Conservation (phyloP, 805 yeast species). For the Wickerhamiella galacta region DNA sequence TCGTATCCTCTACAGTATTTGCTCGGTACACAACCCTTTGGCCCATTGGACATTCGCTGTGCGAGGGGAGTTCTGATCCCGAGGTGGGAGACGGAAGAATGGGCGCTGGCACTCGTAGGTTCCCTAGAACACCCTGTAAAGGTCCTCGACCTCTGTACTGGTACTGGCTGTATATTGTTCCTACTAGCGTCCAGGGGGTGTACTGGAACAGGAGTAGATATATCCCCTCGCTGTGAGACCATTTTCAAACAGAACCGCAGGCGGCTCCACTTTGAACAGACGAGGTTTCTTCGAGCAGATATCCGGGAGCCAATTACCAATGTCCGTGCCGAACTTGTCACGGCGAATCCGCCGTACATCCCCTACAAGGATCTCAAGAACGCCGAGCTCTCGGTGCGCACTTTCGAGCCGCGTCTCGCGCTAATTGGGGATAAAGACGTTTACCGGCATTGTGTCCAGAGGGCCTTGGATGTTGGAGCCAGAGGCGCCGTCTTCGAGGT, state of each 20-base stretch:
- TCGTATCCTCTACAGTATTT: conserved; percentile 71
- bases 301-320: conserved; percentile 5
- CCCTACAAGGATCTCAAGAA: conserved; percentile 31
- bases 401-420: conserved; percentile 64
- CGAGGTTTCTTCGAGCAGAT: conserved; percentile 5
- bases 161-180: conserved; percentile 61
- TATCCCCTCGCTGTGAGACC: conserved; percentile 31
- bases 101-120: conserved; percentile 38
- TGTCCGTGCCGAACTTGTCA: conserved; percentile 32
- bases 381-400: conserved; percentile 46
- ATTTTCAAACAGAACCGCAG: conserved; percentile 1
- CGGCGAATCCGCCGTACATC: conserved; percentile 89
- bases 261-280: conserved; percentile 4
- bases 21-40: conserved; percentile 78
- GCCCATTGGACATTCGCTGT: conserved; percentile 43
- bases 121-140: not conserved
- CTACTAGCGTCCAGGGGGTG: conserved; percentile 6
- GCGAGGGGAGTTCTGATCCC: conserved; percentile 63
- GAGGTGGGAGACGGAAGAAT: conserved; percentile 90
- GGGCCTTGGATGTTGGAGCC: conserved; percentile 29
- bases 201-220: conserved; percentile 36
- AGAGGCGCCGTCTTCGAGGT: conserved; percentile 59
- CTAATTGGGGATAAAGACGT: conserved; percentile 65
- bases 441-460: conserved; percentile 37
- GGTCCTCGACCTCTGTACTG: conserved; percentile 64